Evolutionary conservation across 192 early-diverging fungal genomes (phyloP), one percentile per base, ranked within the genome.

Genomic region (Phycomyces blakesleeanus): DNA sequence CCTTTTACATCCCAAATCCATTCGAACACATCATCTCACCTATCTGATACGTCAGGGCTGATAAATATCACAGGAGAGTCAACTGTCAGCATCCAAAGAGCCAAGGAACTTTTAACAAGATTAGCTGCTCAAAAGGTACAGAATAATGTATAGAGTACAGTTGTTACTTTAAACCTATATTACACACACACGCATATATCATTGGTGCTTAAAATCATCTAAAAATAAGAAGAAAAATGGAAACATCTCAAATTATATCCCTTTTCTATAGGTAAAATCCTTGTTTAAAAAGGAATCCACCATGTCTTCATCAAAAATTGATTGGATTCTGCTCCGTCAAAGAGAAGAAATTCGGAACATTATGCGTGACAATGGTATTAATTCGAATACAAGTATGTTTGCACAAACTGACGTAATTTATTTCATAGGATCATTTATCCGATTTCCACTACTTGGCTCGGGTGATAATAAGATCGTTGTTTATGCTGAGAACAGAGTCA

Each of bases 321-420:
- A 93, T 63, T 93, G 90, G 90, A 77, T 93, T 63, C 68, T 87
- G 26, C 74, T 82, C 16, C 79, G 83, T 62, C 69, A 83, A 41
- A 83, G 80, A 37, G 83, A 87, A 53, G 73, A 84, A 44, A 61
- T 93, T 9, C 67, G 72, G 18, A 75, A 82, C 59, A 88, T 93
- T 59, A 89, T 91, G 87, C 68, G 71, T 37, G 89, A 93, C 64
- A 93, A 93, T 78, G 90, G 81, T 61, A 76, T 72, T 22, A 65
- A 29, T 9, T 61, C 18, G 29, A 34, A 34, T 34, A 34, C 29
- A 34, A 34, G 29, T 34, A 34, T 34, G 29, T 34, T 34, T 34
- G 29, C 29, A 2, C 29, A 34, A 34, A 34, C 29, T 34, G 29
- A 34, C 29, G 29, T 34, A 34, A n/a, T 34, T 34, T 34, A 5